phyloP scores from a whole-genome alignment of 2,329 filamentous ascomycete genomes.

The Trichophyton benhamiae region DNA sequence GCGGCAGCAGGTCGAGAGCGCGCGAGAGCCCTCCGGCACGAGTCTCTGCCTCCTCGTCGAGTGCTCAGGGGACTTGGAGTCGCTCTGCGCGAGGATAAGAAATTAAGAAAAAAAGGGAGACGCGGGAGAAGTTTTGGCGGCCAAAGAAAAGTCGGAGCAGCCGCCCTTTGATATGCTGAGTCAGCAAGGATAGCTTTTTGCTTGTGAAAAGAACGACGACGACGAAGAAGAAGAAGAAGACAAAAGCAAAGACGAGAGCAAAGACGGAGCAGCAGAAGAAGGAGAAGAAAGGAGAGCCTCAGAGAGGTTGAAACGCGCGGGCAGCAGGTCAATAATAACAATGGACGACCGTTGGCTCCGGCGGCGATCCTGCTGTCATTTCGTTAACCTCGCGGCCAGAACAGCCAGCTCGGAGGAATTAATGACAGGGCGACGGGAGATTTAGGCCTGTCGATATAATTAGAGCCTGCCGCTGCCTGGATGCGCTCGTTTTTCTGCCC shows the following conservation, averaged over 20 bases:
- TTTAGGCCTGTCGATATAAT: neutral
- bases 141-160: neutral
- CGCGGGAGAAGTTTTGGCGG: neutral
- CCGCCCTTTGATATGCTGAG: neutral
- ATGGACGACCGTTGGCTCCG: neutral
- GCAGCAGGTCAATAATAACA: neutral
- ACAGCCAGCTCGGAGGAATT: neutral
- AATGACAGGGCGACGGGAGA: neutral
- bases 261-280: neutral
- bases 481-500: neutral
- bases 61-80: neutral
- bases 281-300: neutral
- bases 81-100: no score
- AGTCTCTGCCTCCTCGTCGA: neutral
- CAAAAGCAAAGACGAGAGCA: neutral
- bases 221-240: neutral
- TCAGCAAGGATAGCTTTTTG: neutral
- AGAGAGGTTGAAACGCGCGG: neutral
- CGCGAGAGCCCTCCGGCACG: neutral
- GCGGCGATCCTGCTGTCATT: neutral
- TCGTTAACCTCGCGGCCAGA: neutral
- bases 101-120: neutral
- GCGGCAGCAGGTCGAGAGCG: neutral
- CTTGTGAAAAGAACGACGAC: neutral
- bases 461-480: neutral